Percentiles rank a stretch among this genome's conserved stretches.
These are phyloP conservation scores for Suillus paluster DNA, from an alignment of 768 basidiomycete genomes.

Conservation along the genomic window DNA sequence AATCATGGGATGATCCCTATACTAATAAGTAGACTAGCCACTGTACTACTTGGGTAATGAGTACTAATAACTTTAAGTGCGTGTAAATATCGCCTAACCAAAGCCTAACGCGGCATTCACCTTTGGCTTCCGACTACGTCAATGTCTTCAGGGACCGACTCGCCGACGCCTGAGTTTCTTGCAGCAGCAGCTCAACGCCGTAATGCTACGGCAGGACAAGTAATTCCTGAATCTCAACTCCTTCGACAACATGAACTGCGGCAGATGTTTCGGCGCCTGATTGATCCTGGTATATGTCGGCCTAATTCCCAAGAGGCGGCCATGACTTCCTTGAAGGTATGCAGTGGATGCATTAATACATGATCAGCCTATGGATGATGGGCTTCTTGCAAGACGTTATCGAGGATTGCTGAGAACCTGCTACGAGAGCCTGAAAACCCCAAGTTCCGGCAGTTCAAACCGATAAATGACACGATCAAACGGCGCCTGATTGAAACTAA, in stretches of 20 bases:
- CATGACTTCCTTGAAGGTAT: conserved; percentile 65
- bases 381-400: conserved; percentile 54
- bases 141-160: not conserved
- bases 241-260: conserved; percentile 64
- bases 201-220: conserved; percentile 6
- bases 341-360: conserved; percentile 15
- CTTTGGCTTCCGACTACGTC: not conserved
- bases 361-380: conserved; percentile 6
- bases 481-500: conserved; percentile 68
- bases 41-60: too few relatives aligned
- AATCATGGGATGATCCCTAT: too few relatives aligned
- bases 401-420: conserved; percentile 74
- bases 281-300: conserved; percentile 79
- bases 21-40: too few relatives aligned
- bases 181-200: conserved; percentile 36
- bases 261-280: conserved; percentile 72
- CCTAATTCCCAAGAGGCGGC: conserved; percentile 69
- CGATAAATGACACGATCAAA: conserved; percentile 72
- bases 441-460: conserved; percentile 77
- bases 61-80: too few relatives aligned
- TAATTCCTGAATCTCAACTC: conserved; percentile 16
- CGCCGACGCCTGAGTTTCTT: conserved; percentile 23
- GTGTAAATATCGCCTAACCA: not conserved
- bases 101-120: not conserved
- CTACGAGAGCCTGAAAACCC: conserved; percentile 72